Conservation (phyloP, 2,329 filamentous ascomycete genomes). For the Botryotinia globosa region DNA sequence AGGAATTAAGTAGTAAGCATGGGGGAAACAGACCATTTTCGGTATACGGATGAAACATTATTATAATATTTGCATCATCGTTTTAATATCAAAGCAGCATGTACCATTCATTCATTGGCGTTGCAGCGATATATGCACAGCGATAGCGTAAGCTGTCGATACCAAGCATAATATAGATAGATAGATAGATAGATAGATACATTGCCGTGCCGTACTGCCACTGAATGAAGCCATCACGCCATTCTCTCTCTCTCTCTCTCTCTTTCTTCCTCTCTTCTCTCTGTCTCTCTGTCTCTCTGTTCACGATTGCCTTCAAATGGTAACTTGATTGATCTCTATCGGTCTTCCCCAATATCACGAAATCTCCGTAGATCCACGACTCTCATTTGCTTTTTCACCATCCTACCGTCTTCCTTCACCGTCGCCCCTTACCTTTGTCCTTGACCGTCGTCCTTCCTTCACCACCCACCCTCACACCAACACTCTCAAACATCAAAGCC, state of each 20-base stretch:
- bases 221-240: not conserved
- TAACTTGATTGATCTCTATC: not conserved
- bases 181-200: not conserved
- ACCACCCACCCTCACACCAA: not conserved
- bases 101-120: not conserved
- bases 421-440: not conserved
- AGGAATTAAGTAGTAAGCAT: not conserved
- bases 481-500: not conserved
- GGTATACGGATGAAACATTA: not conserved
- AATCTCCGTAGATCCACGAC: not conserved
- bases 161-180: not conserved
- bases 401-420: not conserved
- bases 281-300: not conserved
- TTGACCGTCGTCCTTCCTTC: not conserved
- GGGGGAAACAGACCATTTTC: not conserved
- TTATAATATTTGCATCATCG: not conserved
- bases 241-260: not conserved
- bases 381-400: not conserved
- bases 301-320: not conserved
- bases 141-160: not conserved
- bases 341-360: conserved; percentile 5
- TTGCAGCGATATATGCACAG: not conserved
- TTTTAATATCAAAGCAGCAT: conserved; percentile 2
- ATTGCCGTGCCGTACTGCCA: not conserved
- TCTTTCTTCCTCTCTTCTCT: not conserved